These are phyloP conservation scores for Xylaria sp. DNA, from an alignment of 495 filamentous ascomycete genomes.

Conservation along the genomic window DNA sequence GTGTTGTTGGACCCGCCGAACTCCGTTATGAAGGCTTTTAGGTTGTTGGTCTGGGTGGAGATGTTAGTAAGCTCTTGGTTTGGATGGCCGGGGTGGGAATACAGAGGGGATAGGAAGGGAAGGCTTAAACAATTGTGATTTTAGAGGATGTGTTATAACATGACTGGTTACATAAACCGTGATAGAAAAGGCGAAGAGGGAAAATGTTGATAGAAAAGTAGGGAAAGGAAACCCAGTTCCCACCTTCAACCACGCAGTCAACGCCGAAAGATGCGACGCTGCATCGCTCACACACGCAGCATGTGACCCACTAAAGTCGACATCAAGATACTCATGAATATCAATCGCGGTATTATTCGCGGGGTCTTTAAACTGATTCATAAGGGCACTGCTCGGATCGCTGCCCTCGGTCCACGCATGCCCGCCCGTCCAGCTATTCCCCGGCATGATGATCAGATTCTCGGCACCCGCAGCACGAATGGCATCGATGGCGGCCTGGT, in stretches of 20 bases:
- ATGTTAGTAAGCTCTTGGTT: conserved; percentile 9
- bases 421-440: conserved; percentile 57
- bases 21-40: conserved; percentile 62
- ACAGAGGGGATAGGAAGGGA: background rate
- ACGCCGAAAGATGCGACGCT: conserved; percentile 47
- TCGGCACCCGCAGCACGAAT: conserved; percentile 53
- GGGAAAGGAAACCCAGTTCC: background rate
- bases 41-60: conserved; percentile 42
- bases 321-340: conserved; percentile 62
- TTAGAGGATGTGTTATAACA: background rate
- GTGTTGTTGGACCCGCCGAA: conserved; percentile 59
- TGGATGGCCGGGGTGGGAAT: background rate
- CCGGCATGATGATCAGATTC: conserved; percentile 57
- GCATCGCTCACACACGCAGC: conserved; percentile 47
- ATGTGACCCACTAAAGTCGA: conserved; percentile 56
- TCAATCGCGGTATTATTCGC: conserved; percentile 58
- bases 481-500: conserved; percentile 58
- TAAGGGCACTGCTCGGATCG: conserved; percentile 49
- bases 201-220: background rate
- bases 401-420: conserved; percentile 57
- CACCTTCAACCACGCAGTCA: conserved; percentile 57
- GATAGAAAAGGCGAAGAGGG: background rate
- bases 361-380: conserved; percentile 55
- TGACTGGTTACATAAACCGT: background rate
- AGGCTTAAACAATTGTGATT: background rate